Evolutionary conservation across 805 yeast species (phyloP).

Genomic region (Starmera quercuum): DNA sequence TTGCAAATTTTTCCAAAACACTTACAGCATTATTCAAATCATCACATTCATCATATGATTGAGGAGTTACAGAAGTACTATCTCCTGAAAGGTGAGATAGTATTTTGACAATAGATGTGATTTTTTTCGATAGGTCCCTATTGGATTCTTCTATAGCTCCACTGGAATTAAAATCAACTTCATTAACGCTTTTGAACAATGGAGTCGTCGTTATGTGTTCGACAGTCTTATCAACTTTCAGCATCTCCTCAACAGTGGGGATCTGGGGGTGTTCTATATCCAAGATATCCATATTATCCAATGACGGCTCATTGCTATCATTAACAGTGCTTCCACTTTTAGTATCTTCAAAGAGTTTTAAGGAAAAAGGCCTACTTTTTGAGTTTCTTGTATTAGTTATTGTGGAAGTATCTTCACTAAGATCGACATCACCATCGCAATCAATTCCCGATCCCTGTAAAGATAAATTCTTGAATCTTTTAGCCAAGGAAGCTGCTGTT

Average conservation of each 20-base stretch:
- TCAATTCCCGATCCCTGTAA: too few species aligned
- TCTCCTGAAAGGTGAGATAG: neutral
- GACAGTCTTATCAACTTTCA: neutral
- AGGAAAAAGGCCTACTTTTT: slow-evolving; percentile 3
- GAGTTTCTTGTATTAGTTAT: neutral
- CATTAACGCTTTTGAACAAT: neutral
- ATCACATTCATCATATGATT: neutral
- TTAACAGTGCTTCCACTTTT: neutral
- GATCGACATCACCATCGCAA: neutral
- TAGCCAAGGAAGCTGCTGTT: slow-evolving; percentile 5
- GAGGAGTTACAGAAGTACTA: neutral
- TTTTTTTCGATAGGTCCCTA: neutral
- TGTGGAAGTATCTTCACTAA: neutral
- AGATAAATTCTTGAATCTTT: neutral
- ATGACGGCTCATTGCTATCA: slow-evolving; percentile 11
- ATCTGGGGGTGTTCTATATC: slow-evolving; percentile 9
- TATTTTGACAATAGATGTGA: neutral
- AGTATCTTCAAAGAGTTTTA: neutral
- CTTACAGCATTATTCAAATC: neutral
- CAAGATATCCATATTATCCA: slow-evolving; percentile 17
- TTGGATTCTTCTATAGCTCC: neutral
- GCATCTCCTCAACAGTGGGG: neutral
- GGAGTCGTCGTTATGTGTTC: neutral
- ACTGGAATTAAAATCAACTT: neutral
- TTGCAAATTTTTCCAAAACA: neutral